Evolutionary conservation across 768 basidiomycete species (phyloP), one percentile per base, ranked within the genome.

Genomic region (Floccularia luteovirens): DNA sequence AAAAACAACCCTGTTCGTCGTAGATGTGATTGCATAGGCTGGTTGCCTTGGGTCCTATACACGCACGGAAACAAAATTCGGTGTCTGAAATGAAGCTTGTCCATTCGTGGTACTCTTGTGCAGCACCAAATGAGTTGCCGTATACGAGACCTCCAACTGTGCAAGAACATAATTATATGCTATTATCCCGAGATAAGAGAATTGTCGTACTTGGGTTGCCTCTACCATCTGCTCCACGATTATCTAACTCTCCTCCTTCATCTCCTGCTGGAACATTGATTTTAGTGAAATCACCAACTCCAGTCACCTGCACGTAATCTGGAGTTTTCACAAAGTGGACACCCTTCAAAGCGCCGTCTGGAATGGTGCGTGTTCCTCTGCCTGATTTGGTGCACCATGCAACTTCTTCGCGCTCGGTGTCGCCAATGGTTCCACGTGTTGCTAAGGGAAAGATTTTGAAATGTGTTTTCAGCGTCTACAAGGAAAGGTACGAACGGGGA

Each of bases 371-470:
- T 0, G 84, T 72, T 6, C 88, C 89, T 25, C 75, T 73, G 6
- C 81, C 81, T 19, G 70, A 68, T 55, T 82, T 79, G 23, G 79
- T 79, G 67, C 86, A 93, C 70, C 75, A 90, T 0, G 84, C 75
- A 2, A 90, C 82, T 42, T 74, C 77, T 37, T 72, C 58, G 24
- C 70, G 73, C 53, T 91, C 89, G 0, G 75, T 77, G 40, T 82
- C 74, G 24, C 76, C 82, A 41, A 90, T 79, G 17, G 65, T 61
- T 12, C 71, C 71, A 45, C 66, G 60, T 2, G 64, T 37, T 3
- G 63, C 61, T 62, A 31, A 34, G 32, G 32, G 6, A 19, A 7
- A 34, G 6, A n/a, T n/a, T n/a, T n/a, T n/a, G n/a, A n/a, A n/a
- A 14, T 7, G 12, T 28, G 17, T 24, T 13, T 31, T 16, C 23